Evolutionary conservation across 129 eudicot genomes (phyloP).

Genomic region (Arctium minus): DNA sequence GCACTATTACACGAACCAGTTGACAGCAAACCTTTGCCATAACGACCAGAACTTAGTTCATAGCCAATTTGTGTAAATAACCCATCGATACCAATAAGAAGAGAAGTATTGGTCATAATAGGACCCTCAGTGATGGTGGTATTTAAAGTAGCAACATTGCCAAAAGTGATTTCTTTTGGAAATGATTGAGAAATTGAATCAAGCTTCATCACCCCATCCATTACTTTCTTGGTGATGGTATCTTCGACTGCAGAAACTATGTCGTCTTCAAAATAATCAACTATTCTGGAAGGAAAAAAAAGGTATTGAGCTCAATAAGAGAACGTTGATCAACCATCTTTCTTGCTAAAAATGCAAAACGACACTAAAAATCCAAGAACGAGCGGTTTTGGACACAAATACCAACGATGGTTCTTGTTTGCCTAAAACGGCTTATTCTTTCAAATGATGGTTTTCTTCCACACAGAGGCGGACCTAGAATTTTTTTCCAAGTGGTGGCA

Average conservation of each 20-base stretch:
- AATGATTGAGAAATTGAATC: constrained; percentile 60
- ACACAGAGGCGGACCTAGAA: background rate
- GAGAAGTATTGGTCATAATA: constrained; percentile 45
- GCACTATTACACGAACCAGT: constrained; percentile 34
- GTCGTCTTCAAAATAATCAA: constrained; percentile 64
- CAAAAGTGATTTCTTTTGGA: constrained; percentile 65
- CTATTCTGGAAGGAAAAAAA: constrained; percentile 44
- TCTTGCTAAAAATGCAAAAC: background rate
- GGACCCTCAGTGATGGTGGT: constrained; percentile 66
- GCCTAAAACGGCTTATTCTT: no score
- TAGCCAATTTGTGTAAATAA: constrained; percentile 42
- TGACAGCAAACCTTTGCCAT: constrained; percentile 24
- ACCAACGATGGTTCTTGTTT: background rate
- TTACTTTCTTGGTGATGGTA: constrained; percentile 62
- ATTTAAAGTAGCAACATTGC: constrained; percentile 54
- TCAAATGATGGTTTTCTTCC: background rate
- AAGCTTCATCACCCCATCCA: constrained; percentile 47
- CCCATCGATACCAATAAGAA: constrained; percentile 71
- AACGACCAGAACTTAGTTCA: constrained; percentile 15
- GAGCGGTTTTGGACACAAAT: background rate
- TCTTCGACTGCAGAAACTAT: constrained; percentile 72
- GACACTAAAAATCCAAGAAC: background rate
- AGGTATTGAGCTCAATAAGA: constrained; percentile 20
- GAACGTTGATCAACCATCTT: background rate
- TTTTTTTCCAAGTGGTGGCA: background rate